Percentiles rank a stretch among this genome's conserved stretches.
These are phyloP conservation scores for Penicillium digitatum DNA, from an alignment of 2,329 filamentous ascomycete genomes.

Conservation along the genomic window DNA sequence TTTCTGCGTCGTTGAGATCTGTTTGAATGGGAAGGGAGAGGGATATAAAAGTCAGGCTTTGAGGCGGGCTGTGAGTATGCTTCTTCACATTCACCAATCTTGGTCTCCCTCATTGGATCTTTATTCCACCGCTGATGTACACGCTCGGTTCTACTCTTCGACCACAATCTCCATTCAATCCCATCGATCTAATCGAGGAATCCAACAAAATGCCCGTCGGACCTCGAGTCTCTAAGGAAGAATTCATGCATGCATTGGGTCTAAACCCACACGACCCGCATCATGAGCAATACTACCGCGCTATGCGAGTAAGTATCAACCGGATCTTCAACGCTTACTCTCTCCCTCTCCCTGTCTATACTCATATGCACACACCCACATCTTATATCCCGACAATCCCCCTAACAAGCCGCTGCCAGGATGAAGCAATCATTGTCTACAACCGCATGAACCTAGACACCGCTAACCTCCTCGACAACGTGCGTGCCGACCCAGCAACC, in stretches of 20 bases:
- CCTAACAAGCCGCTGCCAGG: slow-evolving; percentile 25
- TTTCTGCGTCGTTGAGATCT: slow-evolving; percentile 7
- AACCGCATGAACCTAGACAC: slow-evolving; percentile 41
- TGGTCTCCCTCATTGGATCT: neutral
- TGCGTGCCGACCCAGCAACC: slow-evolving; percentile 36
- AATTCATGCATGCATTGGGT: slow-evolving; percentile 45
- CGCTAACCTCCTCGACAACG: slow-evolving; percentile 39
- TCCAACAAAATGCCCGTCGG: slow-evolving; percentile 35
- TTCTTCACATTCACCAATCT: neutral
- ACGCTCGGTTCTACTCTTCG: neutral
- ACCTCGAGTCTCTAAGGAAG: slow-evolving; percentile 45
- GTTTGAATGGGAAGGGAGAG: neutral
- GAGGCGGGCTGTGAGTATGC: neutral
- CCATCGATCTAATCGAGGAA: neutral
- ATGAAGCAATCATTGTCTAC: slow-evolving; percentile 45
- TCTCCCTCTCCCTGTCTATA: neutral
- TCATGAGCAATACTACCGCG: slow-evolving; percentile 44
- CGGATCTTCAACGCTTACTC: neutral
- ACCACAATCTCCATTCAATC: neutral
- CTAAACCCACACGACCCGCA: slow-evolving; percentile 41
- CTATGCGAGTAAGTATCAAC: slow-evolving; percentile 41
- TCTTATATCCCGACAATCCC: neutral
- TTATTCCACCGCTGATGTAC: neutral
- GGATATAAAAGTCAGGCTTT: slow-evolving; percentile 16
- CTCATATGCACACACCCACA: no score